Evolutionary conservation across 164 flowering plant species (phyloP).

Genomic region (Magnolia kwangsiensis): DNA sequence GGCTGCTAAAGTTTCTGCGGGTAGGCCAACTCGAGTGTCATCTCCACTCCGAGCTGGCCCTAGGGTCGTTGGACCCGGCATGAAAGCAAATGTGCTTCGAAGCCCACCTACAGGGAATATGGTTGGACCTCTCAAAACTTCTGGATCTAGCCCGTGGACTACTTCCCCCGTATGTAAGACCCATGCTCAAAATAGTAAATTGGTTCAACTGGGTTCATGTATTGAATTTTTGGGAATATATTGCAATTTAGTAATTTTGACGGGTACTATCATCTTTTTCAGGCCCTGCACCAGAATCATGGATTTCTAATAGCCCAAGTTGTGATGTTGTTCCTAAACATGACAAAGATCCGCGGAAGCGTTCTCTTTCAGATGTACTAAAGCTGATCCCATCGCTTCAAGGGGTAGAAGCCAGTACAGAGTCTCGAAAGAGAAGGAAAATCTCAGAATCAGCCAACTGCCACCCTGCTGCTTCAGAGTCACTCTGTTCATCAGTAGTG

Average conservation of each 20-base stretch:
- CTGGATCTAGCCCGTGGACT: constrained; percentile 43
- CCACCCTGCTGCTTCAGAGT: constrained; percentile 27
- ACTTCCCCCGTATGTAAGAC: constrained; percentile 66
- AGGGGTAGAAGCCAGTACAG: constrained; percentile 28
- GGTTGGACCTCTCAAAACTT: constrained; percentile 30
- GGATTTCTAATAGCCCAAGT: constrained; percentile 25
- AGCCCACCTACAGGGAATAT: constrained; percentile 31
- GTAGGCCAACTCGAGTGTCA: constrained; percentile 41
- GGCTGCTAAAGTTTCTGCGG: constrained; percentile 24
- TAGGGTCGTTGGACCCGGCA: constrained; percentile 30
- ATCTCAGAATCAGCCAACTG: constrained; percentile 25
- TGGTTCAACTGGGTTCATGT: constrained; percentile 5
- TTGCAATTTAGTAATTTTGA: constrained; percentile 7
- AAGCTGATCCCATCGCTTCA: constrained; percentile 68
- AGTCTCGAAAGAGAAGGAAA: constrained; percentile 54
- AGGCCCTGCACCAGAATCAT: constrained; percentile 55
- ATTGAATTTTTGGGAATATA: not conserved
- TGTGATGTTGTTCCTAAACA: constrained; percentile 28
- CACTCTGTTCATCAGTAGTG: constrained; percentile 26
- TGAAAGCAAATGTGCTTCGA: constrained; percentile 43
- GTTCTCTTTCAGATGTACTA: constrained; percentile 64
- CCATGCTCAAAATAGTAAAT: constrained; percentile 13
- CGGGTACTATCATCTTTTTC: constrained; percentile 18
- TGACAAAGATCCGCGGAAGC: constrained; percentile 54
- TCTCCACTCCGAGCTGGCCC: constrained; percentile 50